Evolutionary conservation across 2,329 filamentous ascomycete species (phyloP).

Genomic region (Phialophora verrucosa): DNA sequence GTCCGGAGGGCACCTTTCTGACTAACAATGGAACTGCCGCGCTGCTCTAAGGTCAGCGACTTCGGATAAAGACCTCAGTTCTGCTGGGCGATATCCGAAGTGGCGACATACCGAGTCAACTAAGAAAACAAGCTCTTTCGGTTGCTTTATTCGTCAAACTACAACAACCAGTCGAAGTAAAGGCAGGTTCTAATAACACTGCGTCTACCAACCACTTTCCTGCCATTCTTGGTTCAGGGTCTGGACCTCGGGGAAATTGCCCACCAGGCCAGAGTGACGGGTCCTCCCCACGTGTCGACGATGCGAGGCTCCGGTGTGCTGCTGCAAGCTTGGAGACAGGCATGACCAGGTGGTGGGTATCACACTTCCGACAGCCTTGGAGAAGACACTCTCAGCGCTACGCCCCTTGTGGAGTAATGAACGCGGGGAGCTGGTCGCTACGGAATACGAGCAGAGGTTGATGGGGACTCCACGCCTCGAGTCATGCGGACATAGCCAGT

Average conservation of each 20-base stretch:
- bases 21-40: slow-evolving; percentile 3
- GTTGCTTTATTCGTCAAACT: background rate
- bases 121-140: slow-evolving; percentile 1
- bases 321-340: background rate
- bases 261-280: slow-evolving; percentile 12
- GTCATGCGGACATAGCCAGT: background rate
- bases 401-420: background rate
- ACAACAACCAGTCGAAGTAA: background rate
- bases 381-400: background rate
- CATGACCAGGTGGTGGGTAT: background rate
- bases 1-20: background rate
- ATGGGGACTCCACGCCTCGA: background rate
- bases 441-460: background rate
- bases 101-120: background rate
- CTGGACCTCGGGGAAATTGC: slow-evolving; percentile 12
- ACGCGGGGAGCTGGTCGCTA: background rate
- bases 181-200: background rate
- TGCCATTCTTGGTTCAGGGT: background rate
- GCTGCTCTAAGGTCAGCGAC: background rate
- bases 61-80: slow-evolving; percentile 4
- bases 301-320: background rate
- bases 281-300: slow-evolving; percentile 11
- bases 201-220: background rate
- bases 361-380: background rate
- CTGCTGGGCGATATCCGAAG: slow-evolving; percentile 1